Percentiles rank a stretch among this genome's conserved stretches.
Conservation (phyloP, 148 eudicot genomes). For the Linanthus parryae region DNA sequence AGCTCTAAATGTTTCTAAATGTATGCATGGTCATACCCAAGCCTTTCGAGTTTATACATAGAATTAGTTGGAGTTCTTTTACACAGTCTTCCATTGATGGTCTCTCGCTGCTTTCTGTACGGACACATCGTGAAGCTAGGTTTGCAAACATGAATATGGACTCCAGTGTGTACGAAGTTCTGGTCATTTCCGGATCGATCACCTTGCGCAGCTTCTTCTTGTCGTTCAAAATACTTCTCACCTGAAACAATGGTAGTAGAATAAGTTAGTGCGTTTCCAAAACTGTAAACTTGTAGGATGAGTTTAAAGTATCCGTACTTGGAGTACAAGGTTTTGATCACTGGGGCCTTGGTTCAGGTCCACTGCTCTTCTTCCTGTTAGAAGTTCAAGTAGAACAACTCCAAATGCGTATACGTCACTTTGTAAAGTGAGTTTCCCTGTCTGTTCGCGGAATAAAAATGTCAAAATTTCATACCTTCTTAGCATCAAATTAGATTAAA, state of each 20-base stretch:
- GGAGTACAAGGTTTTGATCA: constrained; percentile 87
- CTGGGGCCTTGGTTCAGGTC: constrained; percentile 87
- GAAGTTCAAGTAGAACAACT: constrained; percentile 90
- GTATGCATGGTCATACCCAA: constrained; percentile 72
- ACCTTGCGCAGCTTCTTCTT: constrained; percentile 69
- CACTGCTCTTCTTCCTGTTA: constrained; percentile 86
- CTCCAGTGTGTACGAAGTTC: constrained; percentile 81
- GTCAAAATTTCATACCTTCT: constrained; percentile 8
- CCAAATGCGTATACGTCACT: constrained; percentile 98
- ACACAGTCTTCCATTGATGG: constrained; percentile 80
- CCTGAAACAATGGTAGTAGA: constrained; percentile 36
- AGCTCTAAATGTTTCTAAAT: constrained; percentile 57
- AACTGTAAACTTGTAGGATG: no score
- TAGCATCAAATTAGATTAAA: constrained; percentile 2
- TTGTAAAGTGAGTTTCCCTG: constrained; percentile 93
- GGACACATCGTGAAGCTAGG: constrained; percentile 85
- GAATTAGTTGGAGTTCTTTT: constrained; percentile 69
- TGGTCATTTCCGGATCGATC: constrained; percentile 71
- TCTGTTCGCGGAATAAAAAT: constrained; percentile 44
- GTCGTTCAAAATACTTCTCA: constrained; percentile 61
- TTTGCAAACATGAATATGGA: constrained; percentile 77
- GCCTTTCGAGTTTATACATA: constrained; percentile 71
- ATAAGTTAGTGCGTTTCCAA: neutral
- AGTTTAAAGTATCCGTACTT: constrained; percentile 36
- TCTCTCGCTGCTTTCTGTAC: constrained; percentile 72